These are phyloP conservation scores for Vaccinium corymbosum DNA, from an alignment of 148 eudicot genomes.

Conservation along the genomic window DNA sequence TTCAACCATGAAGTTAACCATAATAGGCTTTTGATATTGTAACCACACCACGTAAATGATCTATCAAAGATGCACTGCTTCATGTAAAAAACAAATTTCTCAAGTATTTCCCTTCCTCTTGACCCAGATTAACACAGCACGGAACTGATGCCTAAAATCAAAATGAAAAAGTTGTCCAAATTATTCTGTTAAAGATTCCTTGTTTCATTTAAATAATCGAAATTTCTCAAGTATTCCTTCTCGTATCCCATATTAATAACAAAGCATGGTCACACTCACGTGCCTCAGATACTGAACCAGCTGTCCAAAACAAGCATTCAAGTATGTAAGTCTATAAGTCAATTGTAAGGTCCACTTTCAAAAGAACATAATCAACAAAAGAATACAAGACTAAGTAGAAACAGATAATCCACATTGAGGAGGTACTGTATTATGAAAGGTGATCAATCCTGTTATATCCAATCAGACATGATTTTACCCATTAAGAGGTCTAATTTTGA, in stretches of 20 bases:
- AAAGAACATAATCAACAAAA: background rate
- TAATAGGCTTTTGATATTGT: background rate
- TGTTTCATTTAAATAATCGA: background rate
- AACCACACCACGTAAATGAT: background rate
- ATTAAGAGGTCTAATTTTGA: background rate
- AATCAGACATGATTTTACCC: background rate
- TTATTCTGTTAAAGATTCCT: background rate
- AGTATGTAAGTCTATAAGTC: background rate
- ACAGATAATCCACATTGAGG: background rate
- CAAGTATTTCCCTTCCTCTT: background rate
- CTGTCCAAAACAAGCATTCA: background rate
- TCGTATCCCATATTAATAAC: background rate
- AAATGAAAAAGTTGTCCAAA: background rate
- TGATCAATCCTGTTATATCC: background rate
- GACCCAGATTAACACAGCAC: background rate
- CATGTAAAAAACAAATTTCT: background rate
- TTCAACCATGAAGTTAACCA: background rate
- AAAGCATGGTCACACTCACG: background rate
- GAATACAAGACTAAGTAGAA: background rate
- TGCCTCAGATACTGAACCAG: background rate
- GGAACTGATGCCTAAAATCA: background rate
- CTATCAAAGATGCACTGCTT: background rate
- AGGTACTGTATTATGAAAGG: background rate
- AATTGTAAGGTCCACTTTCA: background rate
- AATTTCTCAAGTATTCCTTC: background rate